phyloP scores from a whole-genome alignment of 352 stramenopile species.

The Aphanomyces stellatus region DNA sequence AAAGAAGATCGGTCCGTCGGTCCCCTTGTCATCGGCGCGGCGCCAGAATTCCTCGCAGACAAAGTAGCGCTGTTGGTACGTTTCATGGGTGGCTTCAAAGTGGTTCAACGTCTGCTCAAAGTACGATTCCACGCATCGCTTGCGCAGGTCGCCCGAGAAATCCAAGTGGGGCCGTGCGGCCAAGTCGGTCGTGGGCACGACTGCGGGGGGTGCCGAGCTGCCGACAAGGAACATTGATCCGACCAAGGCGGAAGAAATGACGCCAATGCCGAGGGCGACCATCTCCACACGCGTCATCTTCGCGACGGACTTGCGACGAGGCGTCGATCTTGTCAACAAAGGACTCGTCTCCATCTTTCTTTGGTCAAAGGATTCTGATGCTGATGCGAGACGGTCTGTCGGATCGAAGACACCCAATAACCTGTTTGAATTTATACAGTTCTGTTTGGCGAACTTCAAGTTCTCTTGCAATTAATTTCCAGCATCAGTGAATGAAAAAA shows the following conservation, averaged over 20 bases:
- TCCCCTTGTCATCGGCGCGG: too few relatives aligned
- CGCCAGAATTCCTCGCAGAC: constrained; percentile 45
- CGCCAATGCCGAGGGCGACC: neutral
- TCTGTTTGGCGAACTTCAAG: too few relatives aligned
- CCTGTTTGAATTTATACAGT: too few relatives aligned
- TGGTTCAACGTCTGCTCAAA: constrained; percentile 44
- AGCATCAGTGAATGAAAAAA: too few relatives aligned
- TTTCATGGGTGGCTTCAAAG: constrained; percentile 25
- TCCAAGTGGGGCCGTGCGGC: neutral
- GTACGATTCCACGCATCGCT: constrained; percentile 36
- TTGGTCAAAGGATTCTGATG: too few relatives aligned
- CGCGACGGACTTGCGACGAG: neutral
- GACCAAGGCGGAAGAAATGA: neutral
- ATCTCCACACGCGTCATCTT: neutral
- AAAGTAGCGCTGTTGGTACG: constrained; percentile 53
- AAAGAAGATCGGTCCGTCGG: constrained; percentile 61
- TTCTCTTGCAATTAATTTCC: too few relatives aligned
- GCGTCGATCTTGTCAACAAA: neutral
- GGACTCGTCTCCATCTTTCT: neutral
- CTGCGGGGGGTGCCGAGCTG: neutral
- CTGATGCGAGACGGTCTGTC: too few relatives aligned
- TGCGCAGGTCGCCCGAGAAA: constrained; percentile 31
- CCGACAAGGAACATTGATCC: neutral
- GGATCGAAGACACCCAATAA: too few relatives aligned
- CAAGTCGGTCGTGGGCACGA: neutral